A percentile compares a stretch with the other conserved stretches of the same genome.
Conservation (phyloP, 2,329 filamentous ascomycete species). For the Chaetomiaceae sp. region DNA sequence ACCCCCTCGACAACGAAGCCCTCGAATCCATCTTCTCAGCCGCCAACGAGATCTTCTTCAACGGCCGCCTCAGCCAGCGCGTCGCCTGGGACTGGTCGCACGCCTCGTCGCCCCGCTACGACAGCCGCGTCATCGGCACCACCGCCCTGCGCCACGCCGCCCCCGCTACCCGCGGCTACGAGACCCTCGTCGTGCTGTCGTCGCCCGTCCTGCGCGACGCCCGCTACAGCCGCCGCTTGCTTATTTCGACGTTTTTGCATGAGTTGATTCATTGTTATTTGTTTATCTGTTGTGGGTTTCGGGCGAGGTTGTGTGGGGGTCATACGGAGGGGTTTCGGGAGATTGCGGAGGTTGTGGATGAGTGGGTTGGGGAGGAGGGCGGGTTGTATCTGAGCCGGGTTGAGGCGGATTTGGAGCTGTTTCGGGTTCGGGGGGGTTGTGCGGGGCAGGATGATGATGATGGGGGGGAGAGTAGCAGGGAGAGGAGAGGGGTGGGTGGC, state of each 20-base stretch:
- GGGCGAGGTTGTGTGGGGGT: slow-evolving; percentile 50
- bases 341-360: slow-evolving; percentile 57
- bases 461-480: background rate
- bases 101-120: slow-evolving; percentile 44
- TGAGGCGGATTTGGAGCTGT: slow-evolving; percentile 56
- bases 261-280: slow-evolving; percentile 64
- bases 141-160: slow-evolving; percentile 50
- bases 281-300: slow-evolving; percentile 57
- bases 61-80: slow-evolving; percentile 49
- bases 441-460: background rate
- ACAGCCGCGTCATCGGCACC: slow-evolving; percentile 55
- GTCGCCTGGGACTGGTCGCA: slow-evolving; percentile 61
- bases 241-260: slow-evolving; percentile 62
- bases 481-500: background rate
- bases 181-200: slow-evolving; percentile 59
- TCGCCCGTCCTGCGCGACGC: slow-evolving; percentile 52
- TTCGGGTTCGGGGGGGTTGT: slow-evolving; percentile 31
- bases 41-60: slow-evolving; percentile 60
- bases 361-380: slow-evolving; percentile 51
- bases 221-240: slow-evolving; percentile 53
- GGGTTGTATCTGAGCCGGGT: slow-evolving; percentile 53
- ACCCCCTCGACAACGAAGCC: slow-evolving; percentile 52
- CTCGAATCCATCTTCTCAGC: slow-evolving; percentile 55
- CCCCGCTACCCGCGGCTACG: slow-evolving; percentile 45
- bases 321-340: slow-evolving; percentile 56